Evolutionary conservation across 768 basidiomycete species (phyloP), one percentile per base, ranked within the genome.

Genomic region (Mycena vulgaris): DNA sequence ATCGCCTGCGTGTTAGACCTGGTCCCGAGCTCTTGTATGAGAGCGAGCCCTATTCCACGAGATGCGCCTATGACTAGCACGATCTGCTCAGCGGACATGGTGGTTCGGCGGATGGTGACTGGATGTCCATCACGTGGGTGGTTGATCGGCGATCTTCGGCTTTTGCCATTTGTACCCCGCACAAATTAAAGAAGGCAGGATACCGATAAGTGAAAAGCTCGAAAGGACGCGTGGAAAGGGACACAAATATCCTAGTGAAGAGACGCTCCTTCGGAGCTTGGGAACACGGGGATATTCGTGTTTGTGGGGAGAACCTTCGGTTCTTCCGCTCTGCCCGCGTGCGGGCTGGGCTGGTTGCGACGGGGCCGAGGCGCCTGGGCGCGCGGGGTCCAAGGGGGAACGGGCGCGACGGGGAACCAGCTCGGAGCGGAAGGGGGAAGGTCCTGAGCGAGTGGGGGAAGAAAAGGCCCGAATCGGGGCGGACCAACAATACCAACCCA

Each of bases 1-100:
- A 74, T 72, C 3, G 53, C 30, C 23, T 49, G 27, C 5, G 68
- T 69, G 13, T 63, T 60, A 1, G 73, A 55, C 9, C 35, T 55
- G 27, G 45, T 25, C 5, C 47, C 55, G 35, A 74, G 69, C 40
- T 74, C 63, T 25, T 74, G 14, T 23, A 68, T 27, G 21, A 74
- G 63, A 17, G 63, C 68, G 13, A 72, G 66, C 1, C 73, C 73
- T n/a, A 74, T 39, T 13, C 73, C 73, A 14, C 73, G 57, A n/a
- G 73, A 74, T n/a, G 68, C 73, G 49, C 73, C 73, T 49, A 74
- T 33, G n/a, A 74, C 68, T 23, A 74, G 70, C n/a, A 72, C 65
- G 27, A 66, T 72, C 35, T 72, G 67, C 25, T 72, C 66, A n/a
- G 59, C 28, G 6, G 69, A 61, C 69, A 70, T 70, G 51, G 39